Base-by-base conservation (phyloP, 2,329 filamentous ascomycete species). In the Aspergillus fumigatus region DNA sequence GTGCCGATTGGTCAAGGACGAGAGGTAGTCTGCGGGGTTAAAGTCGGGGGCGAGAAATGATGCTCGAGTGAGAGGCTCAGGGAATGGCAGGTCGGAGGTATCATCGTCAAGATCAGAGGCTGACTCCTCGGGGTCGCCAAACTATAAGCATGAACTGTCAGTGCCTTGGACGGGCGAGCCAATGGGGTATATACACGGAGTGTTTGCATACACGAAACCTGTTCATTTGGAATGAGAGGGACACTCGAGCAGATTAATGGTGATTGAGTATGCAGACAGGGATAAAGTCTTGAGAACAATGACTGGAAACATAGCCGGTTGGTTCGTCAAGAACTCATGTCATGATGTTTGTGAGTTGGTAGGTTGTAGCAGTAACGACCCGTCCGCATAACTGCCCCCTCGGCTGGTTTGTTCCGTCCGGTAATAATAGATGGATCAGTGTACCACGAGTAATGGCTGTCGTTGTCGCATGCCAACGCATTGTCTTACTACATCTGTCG, bases 41-140 rank as follows among this genome's bases (percentile, higher is more conserved):
- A 99, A 99, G 63, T 85, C 75, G 3, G 85, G 82, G 2, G 84
- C 77, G 6, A 96, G 83, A 76, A 99, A 99, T 69, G 94, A 90
- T 57, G 82, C 79, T 56, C 94, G 89, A 1, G 90, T 84, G 17
- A 99, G 85, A 3, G 92, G 91, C 41, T 86, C 82, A 1, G 94
- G 94, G 76, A 96, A 97, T 11, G 94, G 94, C 4, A 97, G 85
- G 21, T 86, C 86, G 61, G 77, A 76, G 53, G 76, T 73, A 65
- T 84, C 81, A 65, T 88, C 85, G 66, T 89, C 84, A 66, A 85
- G 64, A 57, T 77, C 75, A 50, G 75, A 75, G 50, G 68, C 68
- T 43, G 79, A 79, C 59, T 75, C 77, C 54, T 79, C 76, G 51
- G 75, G 75, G 64, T 75, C 72, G 60, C 70, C 71, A 61, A 77